A percentile compares a stretch with the other conserved stretches of the same genome.
phyloP scores from a whole-genome alignment of 805 yeast genomes.

The Candida vartiovaarae region DNA sequence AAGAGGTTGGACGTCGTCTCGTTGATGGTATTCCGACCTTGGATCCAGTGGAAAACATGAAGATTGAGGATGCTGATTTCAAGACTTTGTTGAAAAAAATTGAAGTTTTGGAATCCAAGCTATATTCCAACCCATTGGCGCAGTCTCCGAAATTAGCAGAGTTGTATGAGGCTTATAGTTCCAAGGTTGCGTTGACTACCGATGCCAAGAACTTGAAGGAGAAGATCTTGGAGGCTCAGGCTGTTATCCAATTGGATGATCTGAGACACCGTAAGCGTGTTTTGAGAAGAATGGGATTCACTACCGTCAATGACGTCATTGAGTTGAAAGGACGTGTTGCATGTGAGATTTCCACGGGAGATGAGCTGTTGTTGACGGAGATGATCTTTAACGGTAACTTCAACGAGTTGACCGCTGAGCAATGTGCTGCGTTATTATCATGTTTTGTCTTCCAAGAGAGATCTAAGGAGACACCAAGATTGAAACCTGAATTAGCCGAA shows the following conservation, averaged over 20 bases:
- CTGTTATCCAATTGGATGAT: constrained; percentile 91
- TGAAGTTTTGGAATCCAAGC: constrained; percentile 72
- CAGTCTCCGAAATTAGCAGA: constrained; percentile 54
- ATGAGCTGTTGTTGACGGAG: constrained; percentile 79
- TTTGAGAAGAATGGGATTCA: constrained; percentile 83
- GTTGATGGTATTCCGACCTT: constrained; percentile 88
- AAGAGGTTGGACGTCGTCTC: constrained; percentile 75
- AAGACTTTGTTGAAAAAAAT: constrained; percentile 63
- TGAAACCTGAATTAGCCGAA: constrained; percentile 86
- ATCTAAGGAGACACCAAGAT: constrained; percentile 78
- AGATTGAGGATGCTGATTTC: constrained; percentile 80
- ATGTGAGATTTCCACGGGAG: constrained; percentile 90
- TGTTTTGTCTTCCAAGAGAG: constrained; percentile 97
- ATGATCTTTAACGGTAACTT: constrained; percentile 93
- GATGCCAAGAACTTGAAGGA: constrained; percentile 53
- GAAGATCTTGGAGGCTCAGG: constrained; percentile 75
- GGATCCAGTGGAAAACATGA: constrained; percentile 91
- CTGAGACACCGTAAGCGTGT: constrained; percentile 90
- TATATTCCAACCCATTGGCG: constrained; percentile 61
- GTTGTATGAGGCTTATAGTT: constrained; percentile 56
- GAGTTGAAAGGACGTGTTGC: constrained; percentile 97
- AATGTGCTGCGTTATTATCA: constrained; percentile 85
- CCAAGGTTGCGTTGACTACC: constrained; percentile 54
- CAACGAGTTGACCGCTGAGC: constrained; percentile 80
- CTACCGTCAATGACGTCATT: constrained; percentile 80